Conservation (phyloP, 1,284 basidiomycete genomes). For the Singerocomus inundabilis region DNA sequence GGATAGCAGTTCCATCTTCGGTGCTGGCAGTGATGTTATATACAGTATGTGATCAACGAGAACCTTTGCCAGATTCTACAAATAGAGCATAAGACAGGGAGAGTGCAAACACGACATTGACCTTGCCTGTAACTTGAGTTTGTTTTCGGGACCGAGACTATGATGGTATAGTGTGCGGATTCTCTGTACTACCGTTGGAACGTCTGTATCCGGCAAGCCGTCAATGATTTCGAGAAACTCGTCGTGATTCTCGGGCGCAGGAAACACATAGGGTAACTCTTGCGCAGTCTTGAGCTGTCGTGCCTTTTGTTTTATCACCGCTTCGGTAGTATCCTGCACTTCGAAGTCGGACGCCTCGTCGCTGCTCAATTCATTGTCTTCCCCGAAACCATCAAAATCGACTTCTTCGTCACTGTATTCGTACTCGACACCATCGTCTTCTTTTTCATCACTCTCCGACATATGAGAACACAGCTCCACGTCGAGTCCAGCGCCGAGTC, state of each 20-base stretch:
- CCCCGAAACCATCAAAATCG: constrained; percentile 36
- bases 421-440: constrained; percentile 56
- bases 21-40: constrained; percentile 61
- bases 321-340: constrained; percentile 45
- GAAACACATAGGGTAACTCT: constrained; percentile 90
- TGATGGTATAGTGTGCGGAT: constrained; percentile 92
- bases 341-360: constrained; percentile 35
- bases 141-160: constrained; percentile 88
- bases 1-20: constrained; percentile 62
- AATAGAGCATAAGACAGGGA: constrained; percentile 1
- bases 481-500: constrained; percentile 52
- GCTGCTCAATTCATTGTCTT: constrained; percentile 36
- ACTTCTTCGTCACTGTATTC: constrained; percentile 39
- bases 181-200: constrained; percentile 85
- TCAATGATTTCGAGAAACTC: constrained; percentile 86
- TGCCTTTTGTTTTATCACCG: constrained; percentile 32
- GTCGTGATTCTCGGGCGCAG: constrained; percentile 83
- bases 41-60: constrained; percentile 93
- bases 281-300: constrained; percentile 35
- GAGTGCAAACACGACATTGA: constrained; percentile 4
- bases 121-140: constrained; percentile 82
- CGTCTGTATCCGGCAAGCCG: constrained; percentile 64
- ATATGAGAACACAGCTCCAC: constrained; percentile 21
- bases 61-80: constrained; percentile 70
- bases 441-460: constrained; percentile 33